phyloP scores from a whole-genome alignment of 2,329 filamentous ascomycete species.

The Amauroascus niger region DNA sequence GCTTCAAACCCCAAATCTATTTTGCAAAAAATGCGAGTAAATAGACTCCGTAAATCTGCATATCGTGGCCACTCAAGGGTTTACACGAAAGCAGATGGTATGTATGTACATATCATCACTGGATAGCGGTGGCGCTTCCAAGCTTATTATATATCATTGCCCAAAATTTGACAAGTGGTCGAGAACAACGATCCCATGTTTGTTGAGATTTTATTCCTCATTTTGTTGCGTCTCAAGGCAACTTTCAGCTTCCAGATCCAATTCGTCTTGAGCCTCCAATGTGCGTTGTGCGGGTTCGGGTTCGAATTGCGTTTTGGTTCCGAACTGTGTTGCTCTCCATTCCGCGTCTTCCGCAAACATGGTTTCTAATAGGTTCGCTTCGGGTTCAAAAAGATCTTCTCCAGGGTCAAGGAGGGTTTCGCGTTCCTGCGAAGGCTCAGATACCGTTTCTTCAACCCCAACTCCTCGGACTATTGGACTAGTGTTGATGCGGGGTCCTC shows the following conservation, averaged over 20 bases:
- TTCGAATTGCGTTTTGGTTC: background rate
- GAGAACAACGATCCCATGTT: background rate
- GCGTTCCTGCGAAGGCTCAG: background rate
- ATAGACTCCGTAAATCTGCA: background rate
- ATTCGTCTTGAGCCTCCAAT: constrained; percentile 11
- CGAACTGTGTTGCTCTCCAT: background rate
- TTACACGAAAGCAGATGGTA: constrained; percentile 8
- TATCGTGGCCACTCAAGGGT: background rate
- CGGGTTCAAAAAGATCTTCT: constrained; percentile 8
- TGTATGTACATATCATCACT: background rate
- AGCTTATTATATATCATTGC: background rate
- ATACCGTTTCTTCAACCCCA: background rate
- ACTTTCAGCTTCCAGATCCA: constrained; percentile 10
- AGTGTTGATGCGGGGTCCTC: constrained; percentile 16
- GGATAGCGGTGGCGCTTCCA: background rate
- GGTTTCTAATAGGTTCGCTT: constrained; percentile 2
- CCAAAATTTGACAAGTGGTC: background rate
- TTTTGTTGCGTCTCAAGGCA: background rate
- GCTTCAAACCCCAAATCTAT: background rate
- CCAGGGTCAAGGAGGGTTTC: background rate
- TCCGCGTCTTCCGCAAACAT: constrained; percentile 14
- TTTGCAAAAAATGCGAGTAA: background rate
- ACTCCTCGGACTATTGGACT: constrained; percentile 1
- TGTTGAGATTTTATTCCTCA: background rate
- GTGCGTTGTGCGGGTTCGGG: background rate